phyloP scores from a whole-genome alignment of 352 stramenopile species.

The Pythium insidiosum region DNA sequence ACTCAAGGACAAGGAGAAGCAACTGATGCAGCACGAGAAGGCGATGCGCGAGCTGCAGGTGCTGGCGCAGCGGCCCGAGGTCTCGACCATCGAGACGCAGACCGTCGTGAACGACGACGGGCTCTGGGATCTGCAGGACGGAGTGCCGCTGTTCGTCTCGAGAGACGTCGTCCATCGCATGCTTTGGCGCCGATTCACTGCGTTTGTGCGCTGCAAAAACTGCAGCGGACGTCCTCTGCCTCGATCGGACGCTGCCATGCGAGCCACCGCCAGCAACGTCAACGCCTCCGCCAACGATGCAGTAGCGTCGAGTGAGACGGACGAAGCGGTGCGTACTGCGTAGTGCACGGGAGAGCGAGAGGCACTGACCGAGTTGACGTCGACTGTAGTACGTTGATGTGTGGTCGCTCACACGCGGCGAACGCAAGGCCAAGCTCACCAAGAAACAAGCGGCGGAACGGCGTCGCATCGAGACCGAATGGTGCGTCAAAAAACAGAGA shows the following conservation, averaged over 20 bases:
- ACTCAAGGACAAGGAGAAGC: constrained; percentile 41
- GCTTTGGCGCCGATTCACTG: constrained; percentile 63
- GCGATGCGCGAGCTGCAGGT: constrained; percentile 35
- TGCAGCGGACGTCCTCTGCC: constrained; percentile 43
- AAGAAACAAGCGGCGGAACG: no score
- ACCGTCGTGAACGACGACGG: constrained; percentile 67
- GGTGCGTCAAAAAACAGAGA: constrained; percentile 11
- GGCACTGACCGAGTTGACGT: neutral
- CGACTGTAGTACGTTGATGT: constrained; percentile 44
- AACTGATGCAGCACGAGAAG: constrained; percentile 33
- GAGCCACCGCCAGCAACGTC: neutral
- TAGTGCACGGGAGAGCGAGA: neutral
- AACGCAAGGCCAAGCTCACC: constrained; percentile 46
- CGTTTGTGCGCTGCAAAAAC: constrained; percentile 62
- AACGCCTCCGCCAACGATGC: neutral
- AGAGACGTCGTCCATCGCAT: constrained; percentile 32
- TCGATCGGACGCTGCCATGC: no score
- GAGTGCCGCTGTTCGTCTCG: constrained; percentile 50
- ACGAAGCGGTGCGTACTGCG: constrained; percentile 13
- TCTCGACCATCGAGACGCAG: constrained; percentile 24
- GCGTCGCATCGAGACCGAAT: constrained; percentile 53
- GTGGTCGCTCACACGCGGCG: constrained; percentile 35
- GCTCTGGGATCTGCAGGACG: constrained; percentile 63
- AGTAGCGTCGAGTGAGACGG: constrained; percentile 10
- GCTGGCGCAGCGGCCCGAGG: constrained; percentile 10